phyloP scores from a whole-genome alignment of 495 filamentous ascomycete species.

The Hypoxylon fragiforme region DNA sequence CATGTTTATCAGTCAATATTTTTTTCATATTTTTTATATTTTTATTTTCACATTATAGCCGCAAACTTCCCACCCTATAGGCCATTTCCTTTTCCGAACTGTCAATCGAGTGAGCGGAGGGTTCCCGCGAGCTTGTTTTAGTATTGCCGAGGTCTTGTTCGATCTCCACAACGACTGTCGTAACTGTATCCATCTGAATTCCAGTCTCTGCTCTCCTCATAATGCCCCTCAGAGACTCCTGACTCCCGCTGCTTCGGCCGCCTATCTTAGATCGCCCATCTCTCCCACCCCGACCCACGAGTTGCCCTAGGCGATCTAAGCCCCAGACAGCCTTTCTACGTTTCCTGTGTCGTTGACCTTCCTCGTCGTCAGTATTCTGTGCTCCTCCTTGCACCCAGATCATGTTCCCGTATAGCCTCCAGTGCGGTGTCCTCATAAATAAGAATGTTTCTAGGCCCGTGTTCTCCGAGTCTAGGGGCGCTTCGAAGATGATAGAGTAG shows the following conservation, averaged over 20 bases:
- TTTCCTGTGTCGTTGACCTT: slow-evolving; percentile 26
- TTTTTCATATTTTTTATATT: not conserved
- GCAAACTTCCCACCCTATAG: slow-evolving; percentile 14
- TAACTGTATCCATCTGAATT: slow-evolving; percentile 50
- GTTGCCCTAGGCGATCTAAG: not conserved
- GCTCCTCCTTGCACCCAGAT: slow-evolving; percentile 47
- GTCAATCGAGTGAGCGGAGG: slow-evolving; percentile 23
- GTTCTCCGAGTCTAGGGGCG: slow-evolving; percentile 43
- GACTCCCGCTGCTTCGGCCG: slow-evolving; percentile 32
- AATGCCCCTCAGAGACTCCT: slow-evolving; percentile 40
- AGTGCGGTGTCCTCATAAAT: slow-evolving; percentile 51
- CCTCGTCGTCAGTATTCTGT: slow-evolving; percentile 8
- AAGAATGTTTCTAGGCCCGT: slow-evolving; percentile 52
- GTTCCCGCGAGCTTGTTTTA: slow-evolving; percentile 25
- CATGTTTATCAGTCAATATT: no score
- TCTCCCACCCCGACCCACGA: slow-evolving; percentile 8
- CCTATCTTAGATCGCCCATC: slow-evolving; percentile 22
- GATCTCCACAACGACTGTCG: slow-evolving; percentile 44
- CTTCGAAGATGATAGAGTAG: slow-evolving; percentile 52
- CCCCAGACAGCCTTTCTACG: slow-evolving; percentile 17
- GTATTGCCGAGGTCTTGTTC: slow-evolving; percentile 9
- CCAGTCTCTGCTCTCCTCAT: slow-evolving; percentile 35
- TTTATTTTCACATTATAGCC: not conserved
- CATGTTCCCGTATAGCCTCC: slow-evolving; percentile 46
- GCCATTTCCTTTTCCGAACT: slow-evolving; percentile 16